Conservation (phyloP, 2,329 filamentous ascomycete genomes). For the Exserohilum rostratum region DNA sequence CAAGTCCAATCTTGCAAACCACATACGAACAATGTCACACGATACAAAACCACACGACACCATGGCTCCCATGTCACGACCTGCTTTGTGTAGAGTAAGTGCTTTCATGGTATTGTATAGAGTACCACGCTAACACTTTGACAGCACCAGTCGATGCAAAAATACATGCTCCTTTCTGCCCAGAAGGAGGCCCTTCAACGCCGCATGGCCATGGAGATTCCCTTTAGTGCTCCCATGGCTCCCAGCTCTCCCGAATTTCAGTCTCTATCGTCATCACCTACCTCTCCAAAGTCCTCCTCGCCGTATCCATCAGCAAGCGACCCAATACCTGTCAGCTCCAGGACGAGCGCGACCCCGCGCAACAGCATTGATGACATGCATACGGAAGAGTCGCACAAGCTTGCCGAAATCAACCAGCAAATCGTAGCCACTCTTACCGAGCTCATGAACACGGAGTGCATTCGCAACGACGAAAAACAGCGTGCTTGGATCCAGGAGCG, state of each 20-base stretch:
- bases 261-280: conserved; percentile 44
- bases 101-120: not conserved
- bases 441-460: conserved; percentile 59
- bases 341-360: conserved; percentile 18
- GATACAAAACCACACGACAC: conserved; percentile 6
- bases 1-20: conserved; percentile 5
- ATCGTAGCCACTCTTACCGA: conserved; percentile 62
- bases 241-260: conserved; percentile 45
- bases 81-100: conserved; percentile 31
- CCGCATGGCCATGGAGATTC: conserved; percentile 46
- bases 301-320: conserved; percentile 34
- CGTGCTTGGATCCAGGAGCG: conserved; percentile 59
- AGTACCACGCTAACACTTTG: conserved; percentile 16
- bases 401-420: conserved; percentile 58
- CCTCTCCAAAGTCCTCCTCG: conserved; percentile 30
- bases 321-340: conserved; percentile 29
- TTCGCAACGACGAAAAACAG: conserved; percentile 53
- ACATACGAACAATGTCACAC: conserved; percentile 2
- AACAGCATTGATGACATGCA: conserved; percentile 41
- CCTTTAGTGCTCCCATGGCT: conserved; percentile 41
- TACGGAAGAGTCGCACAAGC: conserved; percentile 51
- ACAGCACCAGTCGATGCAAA: conserved; percentile 45
- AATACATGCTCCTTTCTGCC: conserved; percentile 49
- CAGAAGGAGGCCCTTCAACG: conserved; percentile 51
- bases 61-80: conserved; percentile 30